Evolutionary conservation across 352 stramenopile genomes (phyloP), one percentile per base, ranked within the genome.

Genomic region (Pythium oligandrum): DNA sequence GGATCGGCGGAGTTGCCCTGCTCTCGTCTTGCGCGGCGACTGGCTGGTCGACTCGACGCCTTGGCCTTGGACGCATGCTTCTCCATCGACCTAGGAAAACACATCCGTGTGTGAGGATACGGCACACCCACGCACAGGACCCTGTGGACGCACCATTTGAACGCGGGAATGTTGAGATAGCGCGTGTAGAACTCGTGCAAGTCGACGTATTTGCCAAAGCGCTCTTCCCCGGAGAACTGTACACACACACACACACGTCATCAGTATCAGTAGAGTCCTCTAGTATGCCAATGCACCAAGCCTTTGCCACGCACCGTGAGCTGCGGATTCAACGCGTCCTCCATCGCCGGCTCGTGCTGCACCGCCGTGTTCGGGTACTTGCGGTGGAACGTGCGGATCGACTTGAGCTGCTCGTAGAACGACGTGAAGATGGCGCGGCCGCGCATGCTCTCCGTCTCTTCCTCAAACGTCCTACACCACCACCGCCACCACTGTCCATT

Each of bases 181-280:
- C 75, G 70, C 52, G 66, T 55, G 68, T 94, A 91, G 53, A 93
- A 86, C 61, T 85, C 73, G 55, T 95, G 83, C 36, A 96, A 51
- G 59, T 96, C 88, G n/a, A 96, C 75, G 57, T 95, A 96, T 55
- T 93, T 93, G 53, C 88, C 88, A 39, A 90, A 90, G 31, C 75
- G 79, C 62, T 96, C 88, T 81, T 96, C 86, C 11, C 88, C 88
- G 2, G 82, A 93, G 52, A 96, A 96, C 68, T 90, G 48, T 6
- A 60, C 4, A 11, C 17, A 51, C 38, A 2, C 3, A 56, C 9
- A 54, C 11, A 5, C 53, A 37, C 3, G 42, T 11, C 30, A 31
- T 10, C n/a, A 40, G 8, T 44, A 37, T 26, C 17, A 26, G 17
- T 26, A 26, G 17, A 26, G 17, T 26, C 17, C 17, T 26, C 17